phyloP scores from a whole-genome alignment of 192 early-diverging fungal genomes.

The Geranomyces variabilis region DNA sequence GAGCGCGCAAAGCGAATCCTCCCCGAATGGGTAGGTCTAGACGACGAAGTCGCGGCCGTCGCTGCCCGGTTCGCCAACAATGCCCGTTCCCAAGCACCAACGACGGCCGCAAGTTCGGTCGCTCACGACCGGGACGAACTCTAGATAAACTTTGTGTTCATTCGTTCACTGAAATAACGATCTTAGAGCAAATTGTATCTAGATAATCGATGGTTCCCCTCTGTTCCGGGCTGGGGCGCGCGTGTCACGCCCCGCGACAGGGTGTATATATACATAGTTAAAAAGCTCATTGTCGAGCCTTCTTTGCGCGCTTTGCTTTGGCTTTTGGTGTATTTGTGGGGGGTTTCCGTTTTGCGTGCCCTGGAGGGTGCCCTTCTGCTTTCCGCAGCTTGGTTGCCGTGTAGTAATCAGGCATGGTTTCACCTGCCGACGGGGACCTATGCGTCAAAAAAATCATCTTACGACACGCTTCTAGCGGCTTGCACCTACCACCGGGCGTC shows the following conservation, averaged over 20 bases:
- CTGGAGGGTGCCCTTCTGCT: background rate
- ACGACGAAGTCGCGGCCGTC: constrained; percentile 58
- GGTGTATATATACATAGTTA: no score
- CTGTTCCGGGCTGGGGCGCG: no score
- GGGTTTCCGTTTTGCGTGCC: constrained; percentile 13
- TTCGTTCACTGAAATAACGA: constrained; percentile 25
- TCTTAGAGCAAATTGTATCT: no score
- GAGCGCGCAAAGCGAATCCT: constrained; percentile 88
- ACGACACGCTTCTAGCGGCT: no score
- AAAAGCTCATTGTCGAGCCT: constrained; percentile 21
- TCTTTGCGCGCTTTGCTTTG: constrained; percentile 47
- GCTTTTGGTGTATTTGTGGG: constrained; percentile 41
- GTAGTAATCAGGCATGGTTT: constrained; percentile 49
- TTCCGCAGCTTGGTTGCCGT: constrained; percentile 56
- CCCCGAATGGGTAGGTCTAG: constrained; percentile 92
- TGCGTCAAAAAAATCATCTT: background rate
- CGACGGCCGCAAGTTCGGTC: background rate
- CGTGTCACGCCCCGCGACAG: no score
- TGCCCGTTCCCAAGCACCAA: background rate
- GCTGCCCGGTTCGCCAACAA: constrained; percentile 10
- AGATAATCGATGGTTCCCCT: no score
- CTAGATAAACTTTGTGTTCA: constrained; percentile 18
- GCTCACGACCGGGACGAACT: background rate
- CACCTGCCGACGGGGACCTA: constrained; percentile 36
- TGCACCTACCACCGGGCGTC: background rate